Percentiles rank a stretch among this genome's conserved stretches.
Conservation (phyloP, 768 basidiomycete species). For the Tulasnella sp. region DNA sequence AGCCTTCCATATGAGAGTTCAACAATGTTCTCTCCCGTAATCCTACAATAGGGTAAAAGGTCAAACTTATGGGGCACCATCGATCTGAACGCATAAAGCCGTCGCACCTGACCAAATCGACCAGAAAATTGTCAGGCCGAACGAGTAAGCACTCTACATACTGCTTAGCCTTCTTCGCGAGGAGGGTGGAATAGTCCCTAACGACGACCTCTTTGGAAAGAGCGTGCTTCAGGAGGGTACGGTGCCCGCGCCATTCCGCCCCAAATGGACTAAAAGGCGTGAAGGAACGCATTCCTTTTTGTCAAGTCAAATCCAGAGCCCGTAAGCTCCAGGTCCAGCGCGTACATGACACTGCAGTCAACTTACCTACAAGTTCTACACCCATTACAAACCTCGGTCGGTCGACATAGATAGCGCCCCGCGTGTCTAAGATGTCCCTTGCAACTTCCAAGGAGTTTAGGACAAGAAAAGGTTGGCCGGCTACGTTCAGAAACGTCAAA, state of each 20-base stretch:
- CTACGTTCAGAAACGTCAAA: slow-evolving; percentile 7
- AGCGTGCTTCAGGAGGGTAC: not conserved
- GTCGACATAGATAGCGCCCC: slow-evolving; percentile 20
- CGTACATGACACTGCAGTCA: no score
- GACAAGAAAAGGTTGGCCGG: slow-evolving; percentile 16
- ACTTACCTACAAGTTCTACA: not conserved
- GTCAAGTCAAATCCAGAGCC: not conserved
- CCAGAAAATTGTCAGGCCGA: not conserved
- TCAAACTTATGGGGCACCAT: no score
- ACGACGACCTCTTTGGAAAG: not conserved
- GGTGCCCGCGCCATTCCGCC: not conserved
- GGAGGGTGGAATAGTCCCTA: not conserved
- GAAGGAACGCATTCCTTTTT: not conserved
- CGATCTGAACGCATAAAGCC: not conserved
- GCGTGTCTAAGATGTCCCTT: slow-evolving; percentile 20
- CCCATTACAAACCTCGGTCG: slow-evolving; percentile 12
- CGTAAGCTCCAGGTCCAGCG: not conserved
- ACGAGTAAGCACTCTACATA: not conserved
- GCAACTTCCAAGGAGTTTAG: slow-evolving; percentile 16
- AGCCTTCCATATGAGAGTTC: not conserved
- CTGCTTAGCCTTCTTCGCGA: not conserved
- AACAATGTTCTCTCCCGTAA: not conserved
- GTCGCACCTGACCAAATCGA: not conserved
- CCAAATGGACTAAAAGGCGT: not conserved
- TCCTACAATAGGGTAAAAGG: not conserved